Percentiles rank a stretch among this genome's conserved stretches.
Conservation (phyloP, 2,329 filamentous ascomycete species). For the Colletotrichum tamarilloi region DNA sequence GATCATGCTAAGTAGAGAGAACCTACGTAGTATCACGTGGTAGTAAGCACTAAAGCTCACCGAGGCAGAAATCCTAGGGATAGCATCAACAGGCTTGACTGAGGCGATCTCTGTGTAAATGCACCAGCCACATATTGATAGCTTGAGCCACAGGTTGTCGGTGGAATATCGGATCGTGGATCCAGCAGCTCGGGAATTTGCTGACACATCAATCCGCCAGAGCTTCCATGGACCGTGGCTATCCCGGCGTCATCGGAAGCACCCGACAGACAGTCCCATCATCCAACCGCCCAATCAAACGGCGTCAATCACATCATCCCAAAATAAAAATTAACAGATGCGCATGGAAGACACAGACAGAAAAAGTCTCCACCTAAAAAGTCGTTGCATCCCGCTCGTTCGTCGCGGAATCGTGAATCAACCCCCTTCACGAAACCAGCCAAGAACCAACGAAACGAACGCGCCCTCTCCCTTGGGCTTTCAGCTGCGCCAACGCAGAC, state of each 20-base stretch:
- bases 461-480: neutral
- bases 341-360: neutral
- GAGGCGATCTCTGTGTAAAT: no score
- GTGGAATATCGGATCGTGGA: neutral
- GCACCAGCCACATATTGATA: neutral
- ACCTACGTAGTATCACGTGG: no score
- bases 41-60: no score
- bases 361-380: slow-evolving; percentile 24
- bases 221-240: neutral
- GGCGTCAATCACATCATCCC: slow-evolving; percentile 14
- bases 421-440: neutral
- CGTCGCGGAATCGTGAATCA: neutral
- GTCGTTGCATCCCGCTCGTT: slow-evolving; percentile 9
- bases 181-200: neutral
- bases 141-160: neutral
- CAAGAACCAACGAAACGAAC: slow-evolving; percentile 7
- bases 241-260: slow-evolving; percentile 17
- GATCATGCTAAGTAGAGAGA: no score
- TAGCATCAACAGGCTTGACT: no score
- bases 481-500: slow-evolving; percentile 3
- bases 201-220: neutral
- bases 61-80: no score
- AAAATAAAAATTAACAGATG: slow-evolving; percentile 5
- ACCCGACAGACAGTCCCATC: neutral
- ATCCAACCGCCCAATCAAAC: neutral